A percentile compares a stretch with the other conserved stretches of the same genome.
Conservation (phyloP, 2,329 filamentous ascomycete genomes). For the Elsinoe perseae region DNA sequence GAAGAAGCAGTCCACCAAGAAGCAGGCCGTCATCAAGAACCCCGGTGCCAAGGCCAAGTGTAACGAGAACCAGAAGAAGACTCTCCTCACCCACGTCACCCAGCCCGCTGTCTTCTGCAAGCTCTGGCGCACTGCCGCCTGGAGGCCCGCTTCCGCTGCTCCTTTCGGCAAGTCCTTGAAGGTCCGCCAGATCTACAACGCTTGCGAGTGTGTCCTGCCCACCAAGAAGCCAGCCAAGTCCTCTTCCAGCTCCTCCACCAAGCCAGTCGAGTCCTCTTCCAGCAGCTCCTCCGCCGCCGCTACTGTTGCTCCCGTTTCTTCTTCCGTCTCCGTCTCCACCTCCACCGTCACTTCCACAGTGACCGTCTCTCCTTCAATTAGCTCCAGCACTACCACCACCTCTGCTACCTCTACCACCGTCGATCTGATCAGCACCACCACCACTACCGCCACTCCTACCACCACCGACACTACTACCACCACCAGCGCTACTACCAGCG, state of each 20-base stretch:
- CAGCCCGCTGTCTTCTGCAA: background rate
- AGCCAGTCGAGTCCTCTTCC: background rate
- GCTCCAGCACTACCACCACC: background rate
- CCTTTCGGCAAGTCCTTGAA: conserved; percentile 3
- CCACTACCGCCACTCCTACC: background rate
- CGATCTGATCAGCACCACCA: background rate
- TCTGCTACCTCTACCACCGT: background rate
- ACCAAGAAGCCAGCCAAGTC: background rate
- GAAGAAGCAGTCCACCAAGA: conserved; percentile 5
- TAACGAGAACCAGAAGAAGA: background rate
- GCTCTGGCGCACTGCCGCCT: background rate
- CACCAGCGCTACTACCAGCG: background rate
- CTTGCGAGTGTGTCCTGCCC: background rate
- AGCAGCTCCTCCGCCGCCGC: background rate
- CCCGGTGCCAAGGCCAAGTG: background rate
- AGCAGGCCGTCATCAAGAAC: background rate
- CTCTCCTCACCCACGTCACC: background rate
- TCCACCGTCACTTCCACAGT: background rate
- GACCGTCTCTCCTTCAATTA: background rate
- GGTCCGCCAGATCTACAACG: conserved; percentile 11
- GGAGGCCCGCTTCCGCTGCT: background rate
- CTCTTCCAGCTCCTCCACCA: background rate
- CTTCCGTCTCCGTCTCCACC: background rate
- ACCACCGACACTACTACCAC: background rate
- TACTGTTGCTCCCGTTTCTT: background rate